These are phyloP conservation scores for Aspergillus sclerotioniger DNA, from an alignment of 495 filamentous ascomycete species.

Conservation along the genomic window DNA sequence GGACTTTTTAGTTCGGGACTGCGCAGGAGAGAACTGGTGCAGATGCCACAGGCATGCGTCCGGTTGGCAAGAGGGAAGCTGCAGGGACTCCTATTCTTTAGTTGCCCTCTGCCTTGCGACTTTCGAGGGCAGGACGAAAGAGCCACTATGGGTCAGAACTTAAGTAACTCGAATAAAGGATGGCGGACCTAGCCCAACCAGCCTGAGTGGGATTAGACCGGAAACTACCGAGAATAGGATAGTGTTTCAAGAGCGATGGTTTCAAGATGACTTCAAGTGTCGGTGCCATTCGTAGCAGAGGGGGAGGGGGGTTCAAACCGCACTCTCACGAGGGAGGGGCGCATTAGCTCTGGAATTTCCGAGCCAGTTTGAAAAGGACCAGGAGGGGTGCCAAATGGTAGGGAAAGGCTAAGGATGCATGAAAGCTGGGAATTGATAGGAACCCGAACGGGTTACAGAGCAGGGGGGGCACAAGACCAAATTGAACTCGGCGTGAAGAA, in stretches of 20 bases:
- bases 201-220: conserved; percentile 21
- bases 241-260: conserved; percentile 26
- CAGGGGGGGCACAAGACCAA: conserved; percentile 18
- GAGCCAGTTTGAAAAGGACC: conserved; percentile 16
- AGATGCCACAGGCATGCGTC: conserved; percentile 20
- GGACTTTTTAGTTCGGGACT: conserved; percentile 38
- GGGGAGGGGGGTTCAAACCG: conserved; percentile 12
- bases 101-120: conserved; percentile 14
- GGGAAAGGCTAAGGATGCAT: conserved; percentile 21
- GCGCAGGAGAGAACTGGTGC: conserved; percentile 30
- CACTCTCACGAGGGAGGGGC: conserved; percentile 16
- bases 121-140: conserved; percentile 10
- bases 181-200: conserved; percentile 22
- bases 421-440: conserved; percentile 17
- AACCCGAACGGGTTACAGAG: conserved; percentile 16
- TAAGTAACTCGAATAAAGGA: conserved; percentile 16
- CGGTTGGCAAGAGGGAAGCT: conserved; percentile 35
- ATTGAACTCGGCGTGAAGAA: conserved; percentile 14
- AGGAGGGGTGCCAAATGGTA: conserved; percentile 15
- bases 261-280: conserved; percentile 26
- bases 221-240: conserved; percentile 23
- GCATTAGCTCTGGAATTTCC: conserved; percentile 14
- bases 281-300: conserved; percentile 18
- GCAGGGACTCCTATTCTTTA: conserved; percentile 34
- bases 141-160: conserved; percentile 16